A percentile compares a stretch with the other conserved stretches of the same genome.
Conservation (phyloP, 2,329 filamentous ascomycete species). For the Bisporella sp. region DNA sequence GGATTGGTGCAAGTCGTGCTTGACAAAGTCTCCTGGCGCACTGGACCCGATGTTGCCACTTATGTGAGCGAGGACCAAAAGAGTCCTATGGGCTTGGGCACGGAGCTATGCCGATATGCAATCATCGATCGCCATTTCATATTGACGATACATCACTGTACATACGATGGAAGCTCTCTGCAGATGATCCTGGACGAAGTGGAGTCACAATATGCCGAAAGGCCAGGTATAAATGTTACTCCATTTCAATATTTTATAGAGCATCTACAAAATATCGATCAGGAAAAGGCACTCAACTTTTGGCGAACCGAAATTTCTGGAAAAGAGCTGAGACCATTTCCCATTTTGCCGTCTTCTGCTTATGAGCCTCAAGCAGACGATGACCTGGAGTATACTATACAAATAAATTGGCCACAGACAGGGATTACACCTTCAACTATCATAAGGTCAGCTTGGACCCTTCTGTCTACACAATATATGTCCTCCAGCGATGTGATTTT, state of each 20-base stretch:
- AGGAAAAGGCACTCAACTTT: slow-evolving; percentile 6
- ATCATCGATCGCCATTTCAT: slow-evolving; percentile 4
- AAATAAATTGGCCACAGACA: slow-evolving; percentile 28
- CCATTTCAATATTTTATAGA: slow-evolving; percentile 33
- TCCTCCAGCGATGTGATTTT: slow-evolving; percentile 33
- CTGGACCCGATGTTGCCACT: background rate
- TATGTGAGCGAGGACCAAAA: slow-evolving; percentile 3
- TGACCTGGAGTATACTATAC: background rate
- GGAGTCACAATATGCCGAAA: background rate
- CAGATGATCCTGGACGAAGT: background rate
- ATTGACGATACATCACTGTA: slow-evolving; percentile 40
- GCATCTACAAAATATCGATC: slow-evolving; percentile 33
- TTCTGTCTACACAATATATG: slow-evolving; percentile 30
- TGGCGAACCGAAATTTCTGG: slow-evolving; percentile 9
- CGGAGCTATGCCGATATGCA: slow-evolving; percentile 1
- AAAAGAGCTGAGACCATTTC: background rate
- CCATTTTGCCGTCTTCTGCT: background rate
- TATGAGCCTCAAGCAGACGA: background rate
- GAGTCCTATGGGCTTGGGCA: slow-evolving; percentile 2
- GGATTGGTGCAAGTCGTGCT: background rate
- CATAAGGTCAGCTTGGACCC: slow-evolving; percentile 32
- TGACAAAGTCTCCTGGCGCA: slow-evolving; percentile 3
- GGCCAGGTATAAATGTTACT: background rate
- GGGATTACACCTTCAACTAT: slow-evolving; percentile 40
- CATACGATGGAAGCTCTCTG: slow-evolving; percentile 60